Base-by-base conservation (phyloP, 192 early-diverging fungal species). In the Podila clonocystis region DNA sequence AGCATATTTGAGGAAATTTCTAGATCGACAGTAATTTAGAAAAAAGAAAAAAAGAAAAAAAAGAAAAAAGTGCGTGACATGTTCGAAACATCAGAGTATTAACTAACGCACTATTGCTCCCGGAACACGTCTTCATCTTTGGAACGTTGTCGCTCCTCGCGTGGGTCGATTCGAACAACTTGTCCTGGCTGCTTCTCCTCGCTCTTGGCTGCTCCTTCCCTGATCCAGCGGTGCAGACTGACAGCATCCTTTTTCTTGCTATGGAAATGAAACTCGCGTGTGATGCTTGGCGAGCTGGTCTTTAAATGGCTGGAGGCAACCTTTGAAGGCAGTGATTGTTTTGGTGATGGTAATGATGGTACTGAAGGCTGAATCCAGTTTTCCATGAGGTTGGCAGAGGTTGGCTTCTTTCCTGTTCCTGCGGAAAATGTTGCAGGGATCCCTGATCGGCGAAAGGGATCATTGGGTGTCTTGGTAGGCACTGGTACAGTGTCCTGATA, bases 161-260 rank as follows among this genome's bases (percentile, higher is more conserved):
- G 41, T 12, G 41, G 41, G 15, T 45, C 41, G 15, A 45, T 17
- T 45, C 41, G 41, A 45, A 45, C 41, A 45, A 45, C 41, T 45
- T 45, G 41, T 2, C 0, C 13, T 45, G 34, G 34, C 34, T 45
- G 41, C 41, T 45, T 45, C 41, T 45, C 41, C 17, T 1, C 15
- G 8, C 41, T 45, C 15, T 45, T 45, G 41, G 41, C 34, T 36
- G 34, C 3, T 15, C 41, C 41, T 45, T 45, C 15, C 33, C 63
- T 68, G 36, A 77, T 70, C 75, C 75, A 77, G 17, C 75, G 63
- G 24, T 68, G 48, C 8, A 77, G 59, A 24, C 60, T 77, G 26
- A 77, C 63, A 52, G 58, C 55, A 33, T 71, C 55, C 3, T 59
- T 29, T 4, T 65, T 65, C 22, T 33, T n/a, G 22, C 70, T 50